These are phyloP conservation scores for Colletotrichum scovillei DNA, from an alignment of 2,329 filamentous ascomycete species.

Conservation along the genomic window DNA sequence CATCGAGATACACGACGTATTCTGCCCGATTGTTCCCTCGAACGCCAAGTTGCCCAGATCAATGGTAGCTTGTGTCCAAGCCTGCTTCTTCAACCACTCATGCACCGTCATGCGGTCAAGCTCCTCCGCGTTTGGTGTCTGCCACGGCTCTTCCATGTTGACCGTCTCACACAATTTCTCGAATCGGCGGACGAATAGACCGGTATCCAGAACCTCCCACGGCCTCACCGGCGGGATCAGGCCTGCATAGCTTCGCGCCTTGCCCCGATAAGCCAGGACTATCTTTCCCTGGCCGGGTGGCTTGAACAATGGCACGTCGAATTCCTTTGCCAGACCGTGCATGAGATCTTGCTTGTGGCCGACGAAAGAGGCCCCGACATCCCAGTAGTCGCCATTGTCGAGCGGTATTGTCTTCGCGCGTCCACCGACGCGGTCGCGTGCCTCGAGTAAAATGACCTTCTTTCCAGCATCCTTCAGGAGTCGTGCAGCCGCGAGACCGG, in stretches of 20 bases:
- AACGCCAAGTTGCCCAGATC: constrained; percentile 25
- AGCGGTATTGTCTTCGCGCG: constrained; percentile 25
- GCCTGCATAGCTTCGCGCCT: constrained; percentile 26
- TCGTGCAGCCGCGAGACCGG: constrained; percentile 28
- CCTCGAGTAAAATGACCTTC: constrained; percentile 26
- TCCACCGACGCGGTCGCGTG: constrained; percentile 35
- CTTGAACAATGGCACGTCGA: constrained; percentile 2
- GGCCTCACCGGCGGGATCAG: constrained; percentile 33
- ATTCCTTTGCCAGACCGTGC: constrained; percentile 31
- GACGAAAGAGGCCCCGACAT: constrained; percentile 38
- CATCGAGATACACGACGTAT: constrained; percentile 29
- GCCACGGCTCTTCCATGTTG: constrained; percentile 30
- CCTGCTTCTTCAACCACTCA: constrained; percentile 19
- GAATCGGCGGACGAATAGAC: constrained; percentile 11
- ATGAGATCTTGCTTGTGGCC: constrained; percentile 37
- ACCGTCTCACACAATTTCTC: constrained; percentile 30
- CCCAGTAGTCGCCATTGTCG: constrained; percentile 34
- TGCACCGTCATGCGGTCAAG: constrained; percentile 25
- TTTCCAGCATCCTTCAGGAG: constrained; percentile 26
- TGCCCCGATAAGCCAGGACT: constrained; percentile 28
- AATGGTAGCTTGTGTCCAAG: constrained; percentile 16
- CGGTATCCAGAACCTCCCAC: constrained; percentile 31
- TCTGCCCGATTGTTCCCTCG: constrained; percentile 24
- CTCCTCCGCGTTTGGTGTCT: constrained; percentile 22
- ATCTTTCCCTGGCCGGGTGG: constrained; percentile 24